Evolutionary conservation across 2,329 filamentous ascomycete genomes (phyloP).

Genomic region (Orbilia quercus): DNA sequence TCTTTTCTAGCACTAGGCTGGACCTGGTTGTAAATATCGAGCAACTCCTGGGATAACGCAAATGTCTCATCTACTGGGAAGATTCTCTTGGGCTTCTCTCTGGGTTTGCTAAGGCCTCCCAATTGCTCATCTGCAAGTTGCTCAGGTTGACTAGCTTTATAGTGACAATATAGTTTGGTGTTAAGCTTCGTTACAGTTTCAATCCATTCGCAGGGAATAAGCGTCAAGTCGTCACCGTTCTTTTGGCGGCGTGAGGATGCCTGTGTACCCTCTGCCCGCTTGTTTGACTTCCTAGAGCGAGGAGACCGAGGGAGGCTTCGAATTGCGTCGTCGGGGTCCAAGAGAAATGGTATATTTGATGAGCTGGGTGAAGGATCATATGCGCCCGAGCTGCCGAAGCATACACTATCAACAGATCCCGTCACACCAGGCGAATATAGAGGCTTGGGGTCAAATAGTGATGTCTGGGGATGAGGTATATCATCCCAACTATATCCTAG

Average conservation of each 20-base stretch:
- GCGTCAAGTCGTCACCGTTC: background rate
- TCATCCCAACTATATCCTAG: background rate
- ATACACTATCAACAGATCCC: background rate
- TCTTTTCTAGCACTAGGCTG: background rate
- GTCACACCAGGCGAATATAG: background rate
- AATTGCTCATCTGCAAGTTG: background rate
- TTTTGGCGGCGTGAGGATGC: background rate
- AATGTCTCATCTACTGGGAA: constrained; percentile 18
- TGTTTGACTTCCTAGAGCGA: too few species aligned
- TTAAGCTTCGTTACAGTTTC: constrained; percentile 15
- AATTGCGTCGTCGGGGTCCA: background rate
- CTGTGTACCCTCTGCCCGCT: too few species aligned
- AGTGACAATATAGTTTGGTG: constrained; percentile 9
- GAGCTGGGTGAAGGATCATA: background rate
- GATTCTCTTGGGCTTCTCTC: background rate
- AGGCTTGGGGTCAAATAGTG: background rate
- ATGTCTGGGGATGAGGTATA: background rate
- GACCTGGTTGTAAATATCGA: constrained; percentile 14
- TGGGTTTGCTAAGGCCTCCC: background rate
- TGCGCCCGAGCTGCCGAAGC: background rate
- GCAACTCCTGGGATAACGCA: constrained; percentile 18
- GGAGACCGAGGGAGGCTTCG: too few species aligned
- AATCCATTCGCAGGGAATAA: constrained; percentile 6
- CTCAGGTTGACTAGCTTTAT: background rate
- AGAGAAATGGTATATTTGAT: background rate